Percentiles rank a stretch among this genome's conserved stretches.
Evolutionary conservation across 768 basidiomycete species (phyloP).

Genomic region (Amanita pseudoporphyria): DNA sequence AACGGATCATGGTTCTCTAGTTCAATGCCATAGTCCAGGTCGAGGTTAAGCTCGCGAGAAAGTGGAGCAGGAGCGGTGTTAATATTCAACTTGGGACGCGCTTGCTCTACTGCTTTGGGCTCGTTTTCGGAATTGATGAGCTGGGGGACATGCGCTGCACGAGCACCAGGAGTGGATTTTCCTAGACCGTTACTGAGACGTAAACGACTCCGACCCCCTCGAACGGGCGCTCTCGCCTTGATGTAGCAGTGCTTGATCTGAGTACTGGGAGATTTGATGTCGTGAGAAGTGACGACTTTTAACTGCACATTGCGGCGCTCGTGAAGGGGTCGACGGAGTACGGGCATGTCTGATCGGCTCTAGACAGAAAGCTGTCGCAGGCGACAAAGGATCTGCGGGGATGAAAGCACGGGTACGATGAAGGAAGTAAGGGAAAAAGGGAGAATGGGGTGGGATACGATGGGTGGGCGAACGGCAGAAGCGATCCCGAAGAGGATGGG

Average conservation of each 20-base stretch:
- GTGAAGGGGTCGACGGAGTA: constrained; percentile 15
- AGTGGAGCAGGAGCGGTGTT: not conserved
- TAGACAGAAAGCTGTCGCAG: not conserved
- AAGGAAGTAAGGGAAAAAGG: not conserved
- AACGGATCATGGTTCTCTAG: constrained; percentile 5
- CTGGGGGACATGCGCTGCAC: not conserved
- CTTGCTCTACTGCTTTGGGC: not conserved
- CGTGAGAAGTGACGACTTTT: constrained; percentile 12
- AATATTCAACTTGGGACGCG: not conserved
- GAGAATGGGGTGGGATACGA: no score
- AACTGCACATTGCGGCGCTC: constrained; percentile 17
- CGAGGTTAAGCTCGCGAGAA: constrained; percentile 3
- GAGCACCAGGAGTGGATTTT: not conserved
- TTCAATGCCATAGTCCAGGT: constrained; percentile 2
- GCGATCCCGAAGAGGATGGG: no score
- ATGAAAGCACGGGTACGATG: not conserved
- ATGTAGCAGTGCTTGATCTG: constrained; percentile 1
- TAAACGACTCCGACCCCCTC: constrained; percentile 7
- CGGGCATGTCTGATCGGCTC: constrained; percentile 11
- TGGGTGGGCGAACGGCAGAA: no score
- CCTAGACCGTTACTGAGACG: not conserved
- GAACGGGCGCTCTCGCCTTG: constrained; percentile 2
- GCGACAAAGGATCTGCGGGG: not conserved
- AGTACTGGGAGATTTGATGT: constrained; percentile 6
- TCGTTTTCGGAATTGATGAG: not conserved